Conservation (phyloP, 768 basidiomycete genomes). For the Russula olivacea region DNA sequence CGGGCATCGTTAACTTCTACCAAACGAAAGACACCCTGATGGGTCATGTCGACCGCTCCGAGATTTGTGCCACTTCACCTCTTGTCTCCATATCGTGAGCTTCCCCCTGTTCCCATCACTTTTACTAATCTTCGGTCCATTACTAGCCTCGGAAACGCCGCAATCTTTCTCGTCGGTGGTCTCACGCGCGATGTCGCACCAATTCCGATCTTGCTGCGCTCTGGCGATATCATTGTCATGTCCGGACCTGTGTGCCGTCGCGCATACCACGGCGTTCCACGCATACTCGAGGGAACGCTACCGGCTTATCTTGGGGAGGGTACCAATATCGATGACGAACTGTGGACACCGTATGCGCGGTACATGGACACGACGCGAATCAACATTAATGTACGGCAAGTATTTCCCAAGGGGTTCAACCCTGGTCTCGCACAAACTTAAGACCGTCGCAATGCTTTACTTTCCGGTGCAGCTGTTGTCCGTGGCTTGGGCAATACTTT, state of each 20-base stretch:
- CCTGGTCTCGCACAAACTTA: constrained; percentile 26
- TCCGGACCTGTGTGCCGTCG: constrained; percentile 78
- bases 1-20: constrained; percentile 96
- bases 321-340: constrained; percentile 27
- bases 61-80: constrained; percentile 87
- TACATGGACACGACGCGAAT: constrained; percentile 70
- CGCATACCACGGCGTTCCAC: constrained; percentile 91
- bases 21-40: constrained; percentile 90
- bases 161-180: constrained; percentile 86
- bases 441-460: not conserved
- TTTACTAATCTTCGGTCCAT: not conserved
- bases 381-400: constrained; percentile 90
- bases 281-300: constrained; percentile 76
- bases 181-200: constrained; percentile 72
- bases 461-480: not conserved
- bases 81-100: constrained; percentile 90
- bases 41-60: constrained; percentile 96
- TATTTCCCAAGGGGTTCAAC: constrained; percentile 68
- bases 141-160: constrained; percentile 77
- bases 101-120: not conserved
- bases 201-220: constrained; percentile 76
- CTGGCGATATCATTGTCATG: constrained; percentile 92
- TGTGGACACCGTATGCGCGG: constrained; percentile 57
- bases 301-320: constrained; percentile 50
- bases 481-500: not conserved